Conservation (phyloP, 176 grass and related monocot species). For the Pharus latifolius region DNA sequence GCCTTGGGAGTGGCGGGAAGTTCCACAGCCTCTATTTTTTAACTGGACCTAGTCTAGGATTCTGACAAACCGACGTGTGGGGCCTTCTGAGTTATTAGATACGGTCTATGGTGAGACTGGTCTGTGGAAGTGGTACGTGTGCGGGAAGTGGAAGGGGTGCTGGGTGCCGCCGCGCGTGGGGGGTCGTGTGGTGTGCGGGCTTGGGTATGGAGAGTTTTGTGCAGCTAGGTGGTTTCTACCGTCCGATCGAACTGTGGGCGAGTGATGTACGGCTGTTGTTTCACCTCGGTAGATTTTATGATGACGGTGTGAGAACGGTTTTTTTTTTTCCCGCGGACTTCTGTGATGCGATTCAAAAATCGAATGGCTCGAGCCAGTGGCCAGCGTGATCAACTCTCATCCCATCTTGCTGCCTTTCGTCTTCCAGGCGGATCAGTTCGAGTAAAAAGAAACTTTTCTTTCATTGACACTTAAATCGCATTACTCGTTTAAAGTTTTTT, state of each 20-base stretch:
- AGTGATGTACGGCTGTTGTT: neutral
- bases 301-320: neutral
- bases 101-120: neutral
- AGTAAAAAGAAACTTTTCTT: too few relatives aligned
- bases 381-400: too few relatives aligned
- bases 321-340: too few relatives aligned
- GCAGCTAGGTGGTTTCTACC: neutral
- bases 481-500: too few relatives aligned
- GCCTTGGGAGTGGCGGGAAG: slow-evolving; percentile 17
- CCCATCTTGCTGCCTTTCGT: too few relatives aligned
- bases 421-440: too few relatives aligned
- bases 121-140: neutral
- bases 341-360: too few relatives aligned
- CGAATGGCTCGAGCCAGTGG: too few relatives aligned
- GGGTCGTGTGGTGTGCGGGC: neutral
- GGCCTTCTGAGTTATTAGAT: neutral
- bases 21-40: neutral
- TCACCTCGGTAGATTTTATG: neutral
- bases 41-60: neutral
- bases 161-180: neutral
- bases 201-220: neutral
- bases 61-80: neutral
- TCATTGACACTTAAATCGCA: too few relatives aligned
- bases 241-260: neutral
- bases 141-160: slow-evolving; percentile 22